phyloP scores from a whole-genome alignment of 345 rosid genomes.

The Leavenworthia alabamica region DNA sequence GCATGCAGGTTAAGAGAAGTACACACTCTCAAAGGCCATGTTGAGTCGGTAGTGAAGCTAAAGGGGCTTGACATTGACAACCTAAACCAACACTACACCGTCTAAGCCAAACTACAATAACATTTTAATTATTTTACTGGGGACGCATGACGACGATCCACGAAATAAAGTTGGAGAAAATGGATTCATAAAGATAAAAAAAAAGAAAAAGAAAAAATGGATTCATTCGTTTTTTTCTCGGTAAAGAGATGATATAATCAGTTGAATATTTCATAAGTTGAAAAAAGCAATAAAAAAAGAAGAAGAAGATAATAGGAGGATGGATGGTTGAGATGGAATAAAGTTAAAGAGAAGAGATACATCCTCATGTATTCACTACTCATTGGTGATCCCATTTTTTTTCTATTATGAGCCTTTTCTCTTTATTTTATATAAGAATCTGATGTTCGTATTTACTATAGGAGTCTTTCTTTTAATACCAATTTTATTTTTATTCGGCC shows the following conservation, averaged over 20 bases:
- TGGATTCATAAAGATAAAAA: constrained; percentile 1
- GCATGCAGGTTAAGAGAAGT: constrained; percentile 58
- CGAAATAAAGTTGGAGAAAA: constrained; percentile 22
- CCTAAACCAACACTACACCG: constrained; percentile 68
- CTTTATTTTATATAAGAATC: background rate
- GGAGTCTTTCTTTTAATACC: background rate
- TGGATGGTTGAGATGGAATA: constrained; percentile 5
- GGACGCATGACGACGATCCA: background rate
- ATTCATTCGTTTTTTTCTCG: no score
- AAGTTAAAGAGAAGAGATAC: background rate
- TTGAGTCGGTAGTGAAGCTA: constrained; percentile 62
- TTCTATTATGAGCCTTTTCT: background rate
- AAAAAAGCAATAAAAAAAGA: background rate
- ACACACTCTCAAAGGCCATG: constrained; percentile 68
- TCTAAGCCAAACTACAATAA: constrained; percentile 18
- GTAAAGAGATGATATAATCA: no score
- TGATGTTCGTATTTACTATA: background rate
- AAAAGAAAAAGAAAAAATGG: background rate
- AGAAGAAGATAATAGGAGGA: background rate
- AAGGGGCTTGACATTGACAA: constrained; percentile 70
- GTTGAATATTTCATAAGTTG: background rate
- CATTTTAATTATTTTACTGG: background rate
- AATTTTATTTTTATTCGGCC: background rate
- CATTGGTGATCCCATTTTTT: background rate
- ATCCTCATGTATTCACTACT: constrained; percentile 2